Conservation (phyloP, 768 basidiomycete species). For the Scleroderma citrinum region DNA sequence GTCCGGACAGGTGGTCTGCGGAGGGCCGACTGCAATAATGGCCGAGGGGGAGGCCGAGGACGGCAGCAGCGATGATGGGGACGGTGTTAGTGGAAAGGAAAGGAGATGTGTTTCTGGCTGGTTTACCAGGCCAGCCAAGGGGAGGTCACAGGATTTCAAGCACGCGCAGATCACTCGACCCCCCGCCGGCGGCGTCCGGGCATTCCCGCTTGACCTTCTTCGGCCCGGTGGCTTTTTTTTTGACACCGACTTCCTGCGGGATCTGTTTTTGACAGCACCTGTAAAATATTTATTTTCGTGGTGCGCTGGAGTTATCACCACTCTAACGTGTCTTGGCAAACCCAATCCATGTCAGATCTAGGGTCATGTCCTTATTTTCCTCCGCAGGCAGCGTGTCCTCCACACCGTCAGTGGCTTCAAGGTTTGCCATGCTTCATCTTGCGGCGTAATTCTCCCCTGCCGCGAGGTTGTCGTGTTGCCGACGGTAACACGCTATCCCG, state of each 20-base stretch:
- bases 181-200: constrained; percentile 22
- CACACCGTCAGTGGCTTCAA: too few relatives aligned
- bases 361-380: background rate
- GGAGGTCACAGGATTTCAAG: constrained; percentile 10
- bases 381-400: background rate
- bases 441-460: too few relatives aligned
- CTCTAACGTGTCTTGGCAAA: background rate
- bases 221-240: constrained; percentile 31
- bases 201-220: constrained; percentile 17
- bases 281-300: background rate
- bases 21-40: background rate
- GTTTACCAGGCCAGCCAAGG: too few relatives aligned
- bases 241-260: constrained; percentile 21
- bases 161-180: constrained; percentile 19
- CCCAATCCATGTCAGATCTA: background rate
- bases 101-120: constrained; percentile 6
- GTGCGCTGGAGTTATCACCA: background rate
- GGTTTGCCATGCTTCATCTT: too few relatives aligned
- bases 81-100: background rate
- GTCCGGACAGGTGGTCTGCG: background rate
- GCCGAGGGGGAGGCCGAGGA: background rate
- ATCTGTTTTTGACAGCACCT: constrained; percentile 1
- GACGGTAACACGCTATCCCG: constrained; percentile 16
- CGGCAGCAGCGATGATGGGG: background rate
- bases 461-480: constrained; percentile 13